phyloP scores from a whole-genome alignment of 345 rosid genomes.

The Eucalyptus brandiana region DNA sequence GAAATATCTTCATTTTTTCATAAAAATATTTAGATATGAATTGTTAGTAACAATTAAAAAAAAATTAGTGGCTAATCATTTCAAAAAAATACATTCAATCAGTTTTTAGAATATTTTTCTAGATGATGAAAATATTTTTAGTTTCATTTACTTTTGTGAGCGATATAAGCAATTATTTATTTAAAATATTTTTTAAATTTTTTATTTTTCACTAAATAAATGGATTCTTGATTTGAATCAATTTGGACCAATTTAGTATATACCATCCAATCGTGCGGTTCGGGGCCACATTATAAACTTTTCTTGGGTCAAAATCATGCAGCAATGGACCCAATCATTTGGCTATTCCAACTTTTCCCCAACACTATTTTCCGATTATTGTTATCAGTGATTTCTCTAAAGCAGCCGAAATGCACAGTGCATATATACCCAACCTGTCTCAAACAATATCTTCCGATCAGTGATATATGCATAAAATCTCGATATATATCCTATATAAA shows the following conservation, averaged over 20 bases:
- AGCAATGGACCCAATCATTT: not conserved
- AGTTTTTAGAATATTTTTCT: not conserved
- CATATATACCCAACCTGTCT: not conserved
- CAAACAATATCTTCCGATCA: not conserved
- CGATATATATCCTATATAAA: not conserved
- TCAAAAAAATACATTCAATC: not conserved
- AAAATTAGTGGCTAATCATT: not conserved
- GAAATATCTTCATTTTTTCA: rapidly evolving
- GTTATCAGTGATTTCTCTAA: not conserved
- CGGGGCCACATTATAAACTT: not conserved
- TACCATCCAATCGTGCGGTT: not conserved
- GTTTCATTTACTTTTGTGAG: not conserved
- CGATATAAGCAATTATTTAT: rapidly evolving
- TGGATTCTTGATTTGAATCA: not conserved
- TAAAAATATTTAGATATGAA: not conserved
- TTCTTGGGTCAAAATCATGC: not conserved
- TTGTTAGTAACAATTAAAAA: not conserved
- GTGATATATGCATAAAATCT: not conserved
- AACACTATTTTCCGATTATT: not conserved
- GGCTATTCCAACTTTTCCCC: not conserved
- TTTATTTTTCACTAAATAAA: not conserved
- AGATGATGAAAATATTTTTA: not conserved
- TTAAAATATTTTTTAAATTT: rapidly evolving
- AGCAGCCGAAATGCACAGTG: not conserved
- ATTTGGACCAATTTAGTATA: not conserved